These are phyloP conservation scores for Ophiocordyceps camponoti-floridani DNA, from an alignment of 2,329 filamentous ascomycete genomes.

Conservation along the genomic window DNA sequence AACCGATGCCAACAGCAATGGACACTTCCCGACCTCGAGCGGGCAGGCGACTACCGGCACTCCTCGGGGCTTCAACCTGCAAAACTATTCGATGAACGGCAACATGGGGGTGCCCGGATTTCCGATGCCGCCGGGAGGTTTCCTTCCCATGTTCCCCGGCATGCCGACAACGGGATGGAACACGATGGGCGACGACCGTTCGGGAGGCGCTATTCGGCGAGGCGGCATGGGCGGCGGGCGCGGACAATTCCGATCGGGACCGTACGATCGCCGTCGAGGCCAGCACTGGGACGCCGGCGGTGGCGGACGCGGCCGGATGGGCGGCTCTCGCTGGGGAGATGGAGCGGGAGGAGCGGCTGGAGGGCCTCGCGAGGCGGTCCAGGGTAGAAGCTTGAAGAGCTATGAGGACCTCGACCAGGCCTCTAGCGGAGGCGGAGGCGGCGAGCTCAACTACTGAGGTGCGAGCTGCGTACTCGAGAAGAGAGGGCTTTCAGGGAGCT, in stretches of 20 bases:
- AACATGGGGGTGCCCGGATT: conserved; percentile 45
- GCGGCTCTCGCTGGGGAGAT: conserved; percentile 50
- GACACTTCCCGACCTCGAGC: conserved; percentile 74
- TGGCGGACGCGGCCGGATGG: conserved; percentile 22
- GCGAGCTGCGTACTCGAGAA: no score
- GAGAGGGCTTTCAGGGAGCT: no score
- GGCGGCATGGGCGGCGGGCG: conserved; percentile 35
- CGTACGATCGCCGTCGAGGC: conserved; percentile 52
- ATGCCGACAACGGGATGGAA: conserved; percentile 32
- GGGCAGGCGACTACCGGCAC: conserved; percentile 65
- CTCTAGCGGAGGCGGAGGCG: conserved; percentile 54
- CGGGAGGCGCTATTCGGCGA: conserved; percentile 51
- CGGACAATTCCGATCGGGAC: conserved; percentile 46
- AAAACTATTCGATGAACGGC: conserved; percentile 45
- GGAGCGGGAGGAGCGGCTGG: conserved; percentile 60
- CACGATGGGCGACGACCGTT: conserved; percentile 34
- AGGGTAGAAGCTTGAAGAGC: conserved; percentile 83
- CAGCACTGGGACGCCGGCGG: conserved; percentile 31
- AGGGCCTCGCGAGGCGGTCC: conserved; percentile 78
- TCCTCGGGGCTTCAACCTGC: conserved; percentile 77
- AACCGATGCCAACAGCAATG: conserved; percentile 87
- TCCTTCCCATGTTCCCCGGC: conserved; percentile 36
- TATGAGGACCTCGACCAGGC: conserved; percentile 94
- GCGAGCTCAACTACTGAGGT: conserved; percentile 70
- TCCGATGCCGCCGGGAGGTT: conserved; percentile 27